These are phyloP conservation scores for Tolypocladium amazonense DNA, from an alignment of 2,329 filamentous ascomycete species.

Conservation along the genomic window DNA sequence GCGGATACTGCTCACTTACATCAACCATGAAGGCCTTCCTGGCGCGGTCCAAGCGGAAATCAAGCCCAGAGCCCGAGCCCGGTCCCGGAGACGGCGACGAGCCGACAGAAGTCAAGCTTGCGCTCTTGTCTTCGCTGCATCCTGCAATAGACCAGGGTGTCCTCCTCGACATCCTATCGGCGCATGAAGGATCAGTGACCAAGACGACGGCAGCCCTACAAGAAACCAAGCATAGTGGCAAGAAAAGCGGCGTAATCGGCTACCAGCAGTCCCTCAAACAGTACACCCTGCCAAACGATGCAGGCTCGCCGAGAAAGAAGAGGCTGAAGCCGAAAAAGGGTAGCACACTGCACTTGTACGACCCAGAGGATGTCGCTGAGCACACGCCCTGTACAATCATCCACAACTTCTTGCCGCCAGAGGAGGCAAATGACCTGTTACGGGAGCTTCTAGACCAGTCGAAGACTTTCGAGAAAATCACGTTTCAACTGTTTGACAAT, in stretches of 20 bases:
- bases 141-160: conserved; percentile 51
- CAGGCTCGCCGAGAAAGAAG: conserved; percentile 25
- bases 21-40: conserved; percentile 47
- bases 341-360: conserved; percentile 72
- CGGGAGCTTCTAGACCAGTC: conserved; percentile 66
- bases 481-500: conserved; percentile 81
- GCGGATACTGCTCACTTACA: background rate
- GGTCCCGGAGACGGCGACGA: conserved; percentile 45
- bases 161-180: conserved; percentile 69
- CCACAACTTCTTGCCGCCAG: conserved; percentile 72
- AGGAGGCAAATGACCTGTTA: conserved; percentile 64
- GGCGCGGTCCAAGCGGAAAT: conserved; percentile 41
- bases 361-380: conserved; percentile 66
- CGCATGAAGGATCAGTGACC: conserved; percentile 66
- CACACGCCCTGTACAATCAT: conserved; percentile 88
- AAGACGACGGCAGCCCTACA: conserved; percentile 48
- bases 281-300: conserved; percentile 25
- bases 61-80: conserved; percentile 14
- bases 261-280: conserved; percentile 54
- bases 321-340: conserved; percentile 61
- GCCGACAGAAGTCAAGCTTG: conserved; percentile 82
- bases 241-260: conserved; percentile 30
- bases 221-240: conserved; percentile 12
- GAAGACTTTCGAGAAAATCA: conserved; percentile 55
- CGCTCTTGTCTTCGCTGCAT: conserved; percentile 69